Base-by-base conservation (phyloP, 495 filamentous ascomycete genomes). In the Pyronema omphalodes region DNA sequence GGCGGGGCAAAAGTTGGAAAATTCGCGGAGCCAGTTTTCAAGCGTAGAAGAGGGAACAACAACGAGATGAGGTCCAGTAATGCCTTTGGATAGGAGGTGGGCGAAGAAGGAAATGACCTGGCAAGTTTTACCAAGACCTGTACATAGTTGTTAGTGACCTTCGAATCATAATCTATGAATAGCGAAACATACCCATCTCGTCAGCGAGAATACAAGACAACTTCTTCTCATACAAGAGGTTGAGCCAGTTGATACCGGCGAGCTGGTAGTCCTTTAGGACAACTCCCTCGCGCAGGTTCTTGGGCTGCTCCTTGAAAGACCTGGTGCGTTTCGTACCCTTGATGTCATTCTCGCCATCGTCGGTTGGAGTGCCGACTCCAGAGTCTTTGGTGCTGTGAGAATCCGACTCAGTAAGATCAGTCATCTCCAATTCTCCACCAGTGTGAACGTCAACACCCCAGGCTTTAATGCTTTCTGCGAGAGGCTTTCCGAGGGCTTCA, bases 1-100 rank as follows among this genome's bases (percentile, higher is more conserved):
- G 0, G 68, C 66, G 0, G 88, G 86, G 17, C 88, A 89, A 67
- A 98, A 98, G 37, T 78, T 80, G 55, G 80, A 68, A 62, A 96
- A 94, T 68, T 98, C 91, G 33, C 82, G 74, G 8, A 88, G 73
- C 91, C 91, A 98, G 63, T 96, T 96, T 58, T 94, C 91, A 45
- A n/a, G n/a, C 0, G 88, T 95, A 1, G 88, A 94, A 1, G 83
- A 80, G 1, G 93, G 91, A 0, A 95, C 93, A 15, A 98, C 78
- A 35, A 98, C 72, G 37, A 98, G 68, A 64, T 93, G 88, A 34
- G 88, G 85, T 51, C 88, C 87, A 46, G 74, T 75, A 11, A 79
- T 69, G 1, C 73, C 74, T 19, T 70, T 77, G 58, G 86, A 77
- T 11, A 79, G 76, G 6, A 98, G 71, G 58, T 94, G 82, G 3